Percentiles rank a stretch among this genome's conserved stretches.
Evolutionary conservation across 371 early-diverging fungal genomes (phyloP).

Genomic region (Synchytrium microbalum): DNA sequence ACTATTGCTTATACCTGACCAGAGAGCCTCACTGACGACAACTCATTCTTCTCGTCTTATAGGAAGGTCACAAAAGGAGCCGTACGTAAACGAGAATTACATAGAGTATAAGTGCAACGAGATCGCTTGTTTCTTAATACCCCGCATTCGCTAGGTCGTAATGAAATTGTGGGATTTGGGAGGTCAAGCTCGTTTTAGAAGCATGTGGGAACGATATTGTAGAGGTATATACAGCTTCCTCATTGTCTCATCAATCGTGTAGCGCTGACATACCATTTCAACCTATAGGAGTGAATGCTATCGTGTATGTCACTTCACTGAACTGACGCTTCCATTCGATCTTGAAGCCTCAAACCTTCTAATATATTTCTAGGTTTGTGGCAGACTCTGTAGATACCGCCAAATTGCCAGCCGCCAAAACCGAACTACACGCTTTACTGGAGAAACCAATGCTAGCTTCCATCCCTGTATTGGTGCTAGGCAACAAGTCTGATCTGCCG

Average conservation of each 20-base stretch:
- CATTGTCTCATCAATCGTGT: neutral
- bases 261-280: conserved; percentile 11
- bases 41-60: neutral
- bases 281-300: conserved; percentile 92
- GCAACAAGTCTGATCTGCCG: conserved; percentile 98
- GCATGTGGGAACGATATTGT: conserved; percentile 95
- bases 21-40: conserved; percentile 6
- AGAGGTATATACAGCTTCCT: conserved; percentile 23
- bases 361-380: conserved; percentile 61
- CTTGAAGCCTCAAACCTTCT: neutral
- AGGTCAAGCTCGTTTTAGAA: conserved; percentile 91
- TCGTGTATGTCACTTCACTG: conserved; percentile 69
- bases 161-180: conserved; percentile 99
- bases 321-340: neutral
- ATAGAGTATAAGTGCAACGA: conserved; percentile 54
- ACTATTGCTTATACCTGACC: conserved; percentile 1
- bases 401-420: conserved; percentile 83
- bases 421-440: conserved; percentile 81
- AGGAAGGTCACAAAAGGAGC: conserved; percentile 46
- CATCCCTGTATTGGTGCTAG: conserved; percentile 94
- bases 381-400: conserved; percentile 91
- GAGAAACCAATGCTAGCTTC: conserved; percentile 85
- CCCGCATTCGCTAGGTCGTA: conserved; percentile 52
- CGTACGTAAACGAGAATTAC: conserved; percentile 27
- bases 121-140: neutral